Evolutionary conservation across 148 eudicot genomes (phyloP), one percentile per base, ranked within the genome.

Genomic region (Arctostaphylos glauca): DNA sequence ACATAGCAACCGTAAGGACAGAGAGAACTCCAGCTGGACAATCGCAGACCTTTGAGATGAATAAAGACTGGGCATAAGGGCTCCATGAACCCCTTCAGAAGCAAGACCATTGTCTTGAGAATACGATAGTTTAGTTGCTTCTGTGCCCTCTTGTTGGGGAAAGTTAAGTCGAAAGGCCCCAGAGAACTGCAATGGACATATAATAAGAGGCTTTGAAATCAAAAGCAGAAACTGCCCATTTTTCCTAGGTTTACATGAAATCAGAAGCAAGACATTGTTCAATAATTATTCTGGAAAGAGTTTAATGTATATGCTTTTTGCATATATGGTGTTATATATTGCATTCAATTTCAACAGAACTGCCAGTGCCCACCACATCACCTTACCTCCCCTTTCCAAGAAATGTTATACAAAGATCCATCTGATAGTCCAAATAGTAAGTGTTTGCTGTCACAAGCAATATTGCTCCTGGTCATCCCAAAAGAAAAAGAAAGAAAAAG

Each of bases 351-450:
- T 49, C 18, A 44, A 47, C 47, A 79, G 72, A 77, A 54, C 72
- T 82, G 13, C 15, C 59, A 47, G 23, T 59, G 44, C 66, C 79
- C 74, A 81, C 41, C 25, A 49, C 75, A 50, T 62, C 19, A 50
- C 76, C 80, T 84, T 96, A 96, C 99, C 99, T 96, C 99, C 77
- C 99, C 99, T 91, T 94, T 94, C 99, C 99, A 96, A 71, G 99
- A 96, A 87, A 96, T 92, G 81, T 89, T 91, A 87, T 94, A 96
- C 80, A 96, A 84, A 66, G 95, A 89, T 88, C 98, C 96, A 87
- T 91, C 91, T 75, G 98, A 81, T 53, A 95, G 91, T 83, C 98
- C 98, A 64, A 93, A 74, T 73, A 94, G 87, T 85, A 94, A 83
- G 87, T 94, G 91, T 87, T 94, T 94, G 88, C 80, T 94, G 84